Base-by-base conservation (phyloP, 306 rosid species). In the Prinsepia uniflora region DNA sequence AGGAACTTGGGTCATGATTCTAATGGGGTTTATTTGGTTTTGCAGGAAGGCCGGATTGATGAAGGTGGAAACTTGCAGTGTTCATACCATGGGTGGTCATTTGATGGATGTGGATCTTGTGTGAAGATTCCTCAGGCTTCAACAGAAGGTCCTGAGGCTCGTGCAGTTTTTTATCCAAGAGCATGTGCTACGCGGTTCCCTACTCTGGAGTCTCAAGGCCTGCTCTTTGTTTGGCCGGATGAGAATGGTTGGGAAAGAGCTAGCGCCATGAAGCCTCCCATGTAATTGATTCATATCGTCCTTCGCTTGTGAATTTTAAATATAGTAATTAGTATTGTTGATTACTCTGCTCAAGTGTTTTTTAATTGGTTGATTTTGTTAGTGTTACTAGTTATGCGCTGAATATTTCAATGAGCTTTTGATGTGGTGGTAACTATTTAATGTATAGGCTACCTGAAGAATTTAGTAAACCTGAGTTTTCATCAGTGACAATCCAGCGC, bases 141-240 rank as follows among this genome's bases (percentile, higher is more conserved):
- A 46, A 22, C 89, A 10, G 89, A 87, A 84, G 98, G 98, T 6
- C 96, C 97, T 0, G 98, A 94, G 72, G 85, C 98, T 68, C 89
- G 98, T 47, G 98, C 98, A 43, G 3, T 87, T 67, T 34, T 48
- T 48, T 90, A 97, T 57, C 89, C 95, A 8, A 87, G 88, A 87
- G 97, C 98, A 13, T 89, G 97, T 71, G 97, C 76, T 4, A 89
- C 85, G 0, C 86, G 87, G 83, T 86, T 90, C 76, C 98, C 97
- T 41, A 87, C 94, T 10, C 46, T 81, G 81, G 95, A 84, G 66
- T 94, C 98, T 78, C 98, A 94, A 83, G 98, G 98, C 45, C 75
- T 94, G 73, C 97, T 94, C 80, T 94, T 90, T 72, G 98, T 94
- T 70, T 94, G 98, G 98, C 98, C 98, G 0, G 97, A 94, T 82